Base-by-base conservation (phyloP, 257 asterid species). In the Nicotiana otophora region DNA sequence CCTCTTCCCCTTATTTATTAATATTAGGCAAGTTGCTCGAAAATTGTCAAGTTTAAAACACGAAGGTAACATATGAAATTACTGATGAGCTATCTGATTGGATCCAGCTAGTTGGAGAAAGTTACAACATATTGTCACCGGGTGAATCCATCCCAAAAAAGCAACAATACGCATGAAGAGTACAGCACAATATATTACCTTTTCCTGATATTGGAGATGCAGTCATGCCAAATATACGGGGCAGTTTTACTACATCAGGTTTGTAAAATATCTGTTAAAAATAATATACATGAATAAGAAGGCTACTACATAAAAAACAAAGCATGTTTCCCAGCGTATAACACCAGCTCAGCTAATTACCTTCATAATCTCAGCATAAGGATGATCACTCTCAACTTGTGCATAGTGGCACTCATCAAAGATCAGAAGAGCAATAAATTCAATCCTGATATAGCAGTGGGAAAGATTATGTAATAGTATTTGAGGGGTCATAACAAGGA, bases 391-490 rank as follows among this genome's bases (percentile, higher is more conserved):
- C 78, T 90, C 98, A 82, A 88, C 88, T 88, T 96, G 99, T 30
- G 98, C 99, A 88, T 96, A 88, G 84, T 96, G 99, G 82, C 99
- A 96, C 87, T 96, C 99, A 82, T 96, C 99, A 90, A 96, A 96
- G 85, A 96, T 96, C 86, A 96, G 88, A 83, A 96, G 98, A 20
- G 98, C 91, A 69, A 95, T 90, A 82, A 80, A 82, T 87, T 95
- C 99, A 82, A 95, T 91, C 87, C 84, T 93, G 62, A 94, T 89
- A 84, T 88, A 90, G 91, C 98, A 90, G 88, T 95, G 99, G 80
- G 96, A 90, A 33, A 96, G 89, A 88, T 88, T 86, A 81, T 89
- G 94, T 80, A 92, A 81, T 90, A 96, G 88, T 86, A 92, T 86
- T 88, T 93, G 91, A 80, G 99, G 98, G 79, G 98, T 96, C 98